phyloP scores from a whole-genome alignment of 768 basidiomycete species.

The Leccinum imitatum region DNA sequence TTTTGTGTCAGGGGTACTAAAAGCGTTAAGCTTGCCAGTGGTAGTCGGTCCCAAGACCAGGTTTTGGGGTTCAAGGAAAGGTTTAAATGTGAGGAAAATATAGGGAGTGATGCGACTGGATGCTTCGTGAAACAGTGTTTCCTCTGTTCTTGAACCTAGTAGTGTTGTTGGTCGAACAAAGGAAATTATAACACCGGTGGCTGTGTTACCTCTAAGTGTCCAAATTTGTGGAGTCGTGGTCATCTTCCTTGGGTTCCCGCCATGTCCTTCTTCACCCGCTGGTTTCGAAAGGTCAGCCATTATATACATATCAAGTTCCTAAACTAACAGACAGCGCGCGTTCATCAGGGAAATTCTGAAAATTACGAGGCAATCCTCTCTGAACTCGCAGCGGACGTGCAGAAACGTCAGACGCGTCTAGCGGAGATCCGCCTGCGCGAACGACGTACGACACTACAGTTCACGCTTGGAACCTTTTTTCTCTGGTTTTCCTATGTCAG shows the following conservation, averaged over 20 bases:
- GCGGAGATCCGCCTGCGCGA: conserved; percentile 86
- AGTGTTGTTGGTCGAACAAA: no score
- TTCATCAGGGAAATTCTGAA: conserved; percentile 37
- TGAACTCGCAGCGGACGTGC: conserved; percentile 63
- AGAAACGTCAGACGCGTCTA: conserved; percentile 69
- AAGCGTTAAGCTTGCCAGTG: neutral
- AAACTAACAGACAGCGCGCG: neutral
- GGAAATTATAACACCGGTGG: conserved; percentile 11
- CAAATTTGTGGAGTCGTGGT: conserved; percentile 17
- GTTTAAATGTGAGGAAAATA: neutral
- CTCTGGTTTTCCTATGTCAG: conserved; percentile 71
- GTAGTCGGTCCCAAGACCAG: neutral
- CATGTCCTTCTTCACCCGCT: conserved; percentile 32
- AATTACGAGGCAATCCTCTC: conserved; percentile 79
- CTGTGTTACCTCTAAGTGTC: conserved; percentile 18
- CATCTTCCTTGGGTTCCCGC: conserved; percentile 7
- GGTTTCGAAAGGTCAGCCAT: conserved; percentile 30
- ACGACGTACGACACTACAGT: conserved; percentile 70
- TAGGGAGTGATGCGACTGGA: neutral
- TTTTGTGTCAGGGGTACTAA: neutral
- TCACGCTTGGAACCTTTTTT: conserved; percentile 76
- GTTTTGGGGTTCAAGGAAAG: neutral
- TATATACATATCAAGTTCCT: neutral
- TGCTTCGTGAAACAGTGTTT: neutral
- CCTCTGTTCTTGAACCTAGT: neutral